phyloP scores from a whole-genome alignment of 2,329 filamentous ascomycete species.

The Lasiodiplodia sp. region DNA sequence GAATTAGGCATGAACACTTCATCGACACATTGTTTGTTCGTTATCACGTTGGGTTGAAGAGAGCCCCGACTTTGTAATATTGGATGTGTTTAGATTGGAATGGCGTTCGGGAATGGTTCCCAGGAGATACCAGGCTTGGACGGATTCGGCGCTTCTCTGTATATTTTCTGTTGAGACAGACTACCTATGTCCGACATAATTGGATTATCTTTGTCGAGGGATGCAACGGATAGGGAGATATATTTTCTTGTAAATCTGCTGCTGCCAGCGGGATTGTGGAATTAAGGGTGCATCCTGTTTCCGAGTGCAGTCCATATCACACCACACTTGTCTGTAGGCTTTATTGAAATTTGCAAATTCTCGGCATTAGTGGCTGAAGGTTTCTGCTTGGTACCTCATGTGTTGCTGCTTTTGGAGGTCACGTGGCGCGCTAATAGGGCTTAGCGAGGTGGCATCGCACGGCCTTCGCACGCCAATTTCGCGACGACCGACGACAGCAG shows the following conservation, averaged over 20 bases:
- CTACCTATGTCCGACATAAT: background rate
- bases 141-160: background rate
- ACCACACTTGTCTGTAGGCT: background rate
- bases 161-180: constrained; percentile 2
- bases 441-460: constrained; percentile 29
- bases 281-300: background rate
- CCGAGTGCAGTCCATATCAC: background rate
- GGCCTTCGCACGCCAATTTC: constrained; percentile 26
- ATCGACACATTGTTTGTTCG: constrained; percentile 82
- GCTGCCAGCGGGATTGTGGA: background rate
- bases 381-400: background rate
- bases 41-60: constrained; percentile 56
- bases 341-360: background rate
- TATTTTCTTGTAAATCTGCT: background rate
- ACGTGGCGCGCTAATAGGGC: constrained; percentile 23
- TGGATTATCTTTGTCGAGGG: background rate
- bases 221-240: background rate
- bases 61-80: constrained; percentile 33
- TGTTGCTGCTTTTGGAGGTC: constrained; percentile 10
- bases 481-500: constrained; percentile 28
- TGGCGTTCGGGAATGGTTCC: constrained; percentile 2
- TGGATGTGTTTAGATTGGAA: constrained; percentile 3
- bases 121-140: constrained; percentile 20
- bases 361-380: background rate
- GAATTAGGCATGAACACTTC: constrained; percentile 90